These are phyloP conservation scores for Globisporangium spinosum DNA, from an alignment of 352 stramenopile species.

Conservation along the genomic window DNA sequence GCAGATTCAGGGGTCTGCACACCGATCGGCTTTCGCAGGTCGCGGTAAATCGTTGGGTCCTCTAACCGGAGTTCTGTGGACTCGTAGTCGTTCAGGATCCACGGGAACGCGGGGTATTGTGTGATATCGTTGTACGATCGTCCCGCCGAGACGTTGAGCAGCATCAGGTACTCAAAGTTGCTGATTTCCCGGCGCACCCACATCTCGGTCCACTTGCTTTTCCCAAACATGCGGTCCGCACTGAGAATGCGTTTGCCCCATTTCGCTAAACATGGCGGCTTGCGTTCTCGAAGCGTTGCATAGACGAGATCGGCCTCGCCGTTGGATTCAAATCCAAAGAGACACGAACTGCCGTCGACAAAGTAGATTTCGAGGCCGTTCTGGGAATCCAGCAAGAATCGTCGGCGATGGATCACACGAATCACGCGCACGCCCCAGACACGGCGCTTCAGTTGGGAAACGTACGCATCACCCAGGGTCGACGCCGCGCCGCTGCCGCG, in stretches of 20 bases:
- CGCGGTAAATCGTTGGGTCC: conserved; percentile 91
- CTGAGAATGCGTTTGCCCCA: conserved; percentile 73
- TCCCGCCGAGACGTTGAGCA: conserved; percentile 94
- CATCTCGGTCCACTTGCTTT: conserved; percentile 86
- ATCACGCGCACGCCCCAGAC: conserved; percentile 82
- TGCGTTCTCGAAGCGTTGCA: conserved; percentile 70
- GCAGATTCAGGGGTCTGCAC: conserved; percentile 62
- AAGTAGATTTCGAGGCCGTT: conserved; percentile 86
- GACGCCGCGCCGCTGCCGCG: conserved; percentile 16
- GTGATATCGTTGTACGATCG: conserved; percentile 97
- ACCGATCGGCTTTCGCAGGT: conserved; percentile 96
- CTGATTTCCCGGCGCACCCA: conserved; percentile 84
- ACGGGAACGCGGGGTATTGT: conserved; percentile 98
- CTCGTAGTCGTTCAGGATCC: conserved; percentile 96
- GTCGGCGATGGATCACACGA: conserved; percentile 68
- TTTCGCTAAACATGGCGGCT: conserved; percentile 73
- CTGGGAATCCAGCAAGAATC: conserved; percentile 66
- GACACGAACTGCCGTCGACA: conserved; percentile 76
- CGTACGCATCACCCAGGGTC: conserved; percentile 48
- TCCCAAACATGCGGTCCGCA: conserved; percentile 67
- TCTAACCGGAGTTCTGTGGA: conserved; percentile 92
- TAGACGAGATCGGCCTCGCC: conserved; percentile 79
- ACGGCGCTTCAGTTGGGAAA: conserved; percentile 66
- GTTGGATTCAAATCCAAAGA: conserved; percentile 62
- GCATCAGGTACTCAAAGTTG: conserved; percentile 96